A percentile compares a stretch with the other conserved stretches of the same genome.
Conservation (phyloP, 2,329 filamentous ascomycete species). For the Diaporthe sp. region DNA sequence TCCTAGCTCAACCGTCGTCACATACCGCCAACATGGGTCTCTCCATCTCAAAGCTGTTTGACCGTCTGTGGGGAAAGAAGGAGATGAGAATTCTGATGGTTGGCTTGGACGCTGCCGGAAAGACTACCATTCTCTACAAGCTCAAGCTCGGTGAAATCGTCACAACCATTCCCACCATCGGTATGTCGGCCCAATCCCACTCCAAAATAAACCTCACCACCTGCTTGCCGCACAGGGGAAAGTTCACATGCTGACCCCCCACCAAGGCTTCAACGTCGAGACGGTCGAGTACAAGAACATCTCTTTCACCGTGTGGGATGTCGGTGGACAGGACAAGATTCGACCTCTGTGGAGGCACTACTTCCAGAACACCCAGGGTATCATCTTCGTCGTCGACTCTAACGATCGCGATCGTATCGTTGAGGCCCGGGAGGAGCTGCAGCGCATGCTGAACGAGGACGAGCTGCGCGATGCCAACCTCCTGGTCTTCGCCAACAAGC, state of each 20-base stretch:
- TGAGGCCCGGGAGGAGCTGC: constrained; percentile 95
- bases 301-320: constrained; percentile 99
- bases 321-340: constrained; percentile 99
- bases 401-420: constrained; percentile 99
- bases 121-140: constrained; percentile 99
- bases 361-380: constrained; percentile 99
- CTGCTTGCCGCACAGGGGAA: constrained; percentile 11
- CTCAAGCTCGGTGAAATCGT: constrained; percentile 99
- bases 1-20: constrained; percentile 39
- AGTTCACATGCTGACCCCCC: constrained; percentile 42
- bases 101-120: constrained; percentile 98
- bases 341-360: constrained; percentile 99
- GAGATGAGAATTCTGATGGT: constrained; percentile 99
- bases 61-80: constrained; percentile 98
- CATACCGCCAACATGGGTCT: constrained; percentile 90
- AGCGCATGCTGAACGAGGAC: constrained; percentile 98
- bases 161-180: constrained; percentile 98
- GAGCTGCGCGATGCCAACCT: constrained; percentile 98
- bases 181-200: constrained; percentile 63
- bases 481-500: constrained; percentile 99
- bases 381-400: constrained; percentile 99
- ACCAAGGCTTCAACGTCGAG: constrained; percentile 96
- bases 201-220: constrained; percentile 5
- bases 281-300: constrained; percentile 99
- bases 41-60: constrained; percentile 95